Evolutionary conservation across 1,284 basidiomycete genomes (phyloP), one percentile per base, ranked within the genome.

Genomic region (Apiotrichum gracile): DNA sequence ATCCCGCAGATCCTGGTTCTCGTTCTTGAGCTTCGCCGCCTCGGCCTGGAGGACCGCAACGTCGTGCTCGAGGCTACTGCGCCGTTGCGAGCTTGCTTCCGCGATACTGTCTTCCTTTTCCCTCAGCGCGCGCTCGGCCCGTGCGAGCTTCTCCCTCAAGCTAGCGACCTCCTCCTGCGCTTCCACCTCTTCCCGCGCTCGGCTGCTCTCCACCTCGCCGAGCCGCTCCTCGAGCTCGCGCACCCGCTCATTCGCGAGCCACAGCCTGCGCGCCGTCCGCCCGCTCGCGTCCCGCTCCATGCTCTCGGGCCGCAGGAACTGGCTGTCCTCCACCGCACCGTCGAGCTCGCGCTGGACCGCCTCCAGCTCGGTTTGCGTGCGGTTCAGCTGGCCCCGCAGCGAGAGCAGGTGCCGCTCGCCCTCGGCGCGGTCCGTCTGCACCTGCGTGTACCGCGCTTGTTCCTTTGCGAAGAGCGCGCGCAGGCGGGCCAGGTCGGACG

Each of bases 61-160:
- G 16, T 49, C 40, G 27, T 54, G 47, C 27, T 42, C 47, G 12
- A 13, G 26, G 24, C n/a, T n/a, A n/a, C n/a, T n/a, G n/a, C n/a
- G n/a, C n/a, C 9, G 16, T 33, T 16, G 16, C 27, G 5, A 9
- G 14, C n/a, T 40, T 37, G 7, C 16, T 25, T 5, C 24, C 22
- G 5, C 22, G 17, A 25, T n/a, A 6, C 31, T 16, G 25, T 25
- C 21, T 31, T 31, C n/a, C 12, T 47, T 31, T 39, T 58, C 52
- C 4, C 31, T 10, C 31, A 31, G 10, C 9, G 12, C 31, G 31
- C 31, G 31, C 31, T 31, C 12, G 31, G 54, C 38, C 14, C 31
- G 38, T 10, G 50, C 58, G 16, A 68, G 61, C 13, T 62, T 39
- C 14, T 62, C 63, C 8, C 63, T 42, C 29, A 70, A 47, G 13